Percentiles rank a stretch among this genome's conserved stretches.
These are phyloP conservation scores for Thermomyces lanuginosus DNA, from an alignment of 2,329 filamentous ascomycete genomes.

Conservation along the genomic window DNA sequence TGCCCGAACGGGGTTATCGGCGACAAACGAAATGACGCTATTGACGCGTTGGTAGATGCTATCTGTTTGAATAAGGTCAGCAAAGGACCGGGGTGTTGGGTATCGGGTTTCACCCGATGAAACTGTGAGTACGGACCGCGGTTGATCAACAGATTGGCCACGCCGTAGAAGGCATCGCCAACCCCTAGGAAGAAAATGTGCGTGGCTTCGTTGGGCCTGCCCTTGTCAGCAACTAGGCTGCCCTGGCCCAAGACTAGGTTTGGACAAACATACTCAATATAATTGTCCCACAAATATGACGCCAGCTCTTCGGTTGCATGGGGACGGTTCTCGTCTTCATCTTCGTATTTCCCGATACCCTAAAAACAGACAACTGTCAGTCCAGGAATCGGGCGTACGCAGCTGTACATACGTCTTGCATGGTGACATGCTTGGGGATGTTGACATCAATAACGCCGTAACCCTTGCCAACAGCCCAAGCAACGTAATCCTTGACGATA, in stretches of 20 bases:
- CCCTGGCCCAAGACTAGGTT: slow-evolving; percentile 2
- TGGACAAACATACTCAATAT: slow-evolving; percentile 52
- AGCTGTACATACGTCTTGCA: slow-evolving; percentile 37
- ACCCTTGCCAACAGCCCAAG: slow-evolving; percentile 60
- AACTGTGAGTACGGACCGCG: slow-evolving; percentile 38
- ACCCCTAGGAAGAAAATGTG: slow-evolving; percentile 76
- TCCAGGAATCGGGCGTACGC: not conserved
- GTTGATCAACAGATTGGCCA: slow-evolving; percentile 64
- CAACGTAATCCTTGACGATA: slow-evolving; percentile 61
- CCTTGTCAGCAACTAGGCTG: slow-evolving; percentile 4
- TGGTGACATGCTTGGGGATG: slow-evolving; percentile 60
- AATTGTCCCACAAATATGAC: slow-evolving; percentile 91
- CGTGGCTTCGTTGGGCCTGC: slow-evolving; percentile 45
- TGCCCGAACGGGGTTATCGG: slow-evolving; percentile 55
- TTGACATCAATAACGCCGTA: slow-evolving; percentile 88
- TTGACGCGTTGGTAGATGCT: slow-evolving; percentile 50
- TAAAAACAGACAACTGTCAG: slow-evolving; percentile 5
- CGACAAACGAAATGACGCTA: slow-evolving; percentile 67
- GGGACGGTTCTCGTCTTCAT: slow-evolving; percentile 35
- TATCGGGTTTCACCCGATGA: not conserved
- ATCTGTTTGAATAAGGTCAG: slow-evolving; percentile 18
- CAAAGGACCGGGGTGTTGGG: slow-evolving; percentile 2
- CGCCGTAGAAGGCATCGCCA: slow-evolving; percentile 71
- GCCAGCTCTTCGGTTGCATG: slow-evolving; percentile 51
- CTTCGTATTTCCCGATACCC: slow-evolving; percentile 24